Percentiles rank a stretch among this genome's conserved stretches.
phyloP scores from a whole-genome alignment of 768 basidiomycete genomes.

The Lactarius trivialis region DNA sequence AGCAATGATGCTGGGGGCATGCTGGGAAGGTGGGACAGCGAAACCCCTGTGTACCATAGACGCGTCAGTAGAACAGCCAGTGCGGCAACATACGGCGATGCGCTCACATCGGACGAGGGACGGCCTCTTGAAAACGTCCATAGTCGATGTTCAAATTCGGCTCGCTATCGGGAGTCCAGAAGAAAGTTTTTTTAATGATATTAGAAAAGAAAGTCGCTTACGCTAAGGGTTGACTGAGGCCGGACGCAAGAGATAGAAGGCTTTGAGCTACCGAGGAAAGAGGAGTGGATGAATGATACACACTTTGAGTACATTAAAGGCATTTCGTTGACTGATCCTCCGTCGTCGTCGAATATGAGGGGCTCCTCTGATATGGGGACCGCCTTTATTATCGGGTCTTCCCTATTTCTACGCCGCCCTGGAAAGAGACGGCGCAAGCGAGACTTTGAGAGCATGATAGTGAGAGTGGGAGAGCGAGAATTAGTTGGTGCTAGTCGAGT shows the following conservation, averaged over 20 bases:
- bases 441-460: slow-evolving; percentile 6
- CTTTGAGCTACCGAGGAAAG: background rate
- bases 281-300: background rate
- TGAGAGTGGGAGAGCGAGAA: background rate
- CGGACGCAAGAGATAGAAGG: background rate
- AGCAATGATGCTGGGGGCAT: background rate
- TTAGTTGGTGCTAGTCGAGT: background rate
- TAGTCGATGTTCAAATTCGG: slow-evolving; percentile 20
- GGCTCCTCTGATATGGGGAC: slow-evolving; percentile 11
- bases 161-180: slow-evolving; percentile 7
- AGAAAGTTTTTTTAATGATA: background rate
- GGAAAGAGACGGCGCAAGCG: slow-evolving; percentile 19
- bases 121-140: slow-evolving; percentile 19
- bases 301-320: background rate
- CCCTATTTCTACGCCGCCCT: slow-evolving; percentile 12
- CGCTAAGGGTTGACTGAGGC: background rate
- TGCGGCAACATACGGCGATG: too few species aligned
- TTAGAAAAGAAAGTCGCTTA: background rate
- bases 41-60: background rate
- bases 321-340: slow-evolving; percentile 7
- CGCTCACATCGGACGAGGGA: slow-evolving; percentile 10
- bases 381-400: slow-evolving; percentile 12
- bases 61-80: background rate
- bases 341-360: slow-evolving; percentile 1
- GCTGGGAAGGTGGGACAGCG: background rate